Percentiles rank a stretch among this genome's conserved stretches.
phyloP scores from a whole-genome alignment of 768 basidiomycete species.

The Kwoniella newhampshirensis region DNA sequence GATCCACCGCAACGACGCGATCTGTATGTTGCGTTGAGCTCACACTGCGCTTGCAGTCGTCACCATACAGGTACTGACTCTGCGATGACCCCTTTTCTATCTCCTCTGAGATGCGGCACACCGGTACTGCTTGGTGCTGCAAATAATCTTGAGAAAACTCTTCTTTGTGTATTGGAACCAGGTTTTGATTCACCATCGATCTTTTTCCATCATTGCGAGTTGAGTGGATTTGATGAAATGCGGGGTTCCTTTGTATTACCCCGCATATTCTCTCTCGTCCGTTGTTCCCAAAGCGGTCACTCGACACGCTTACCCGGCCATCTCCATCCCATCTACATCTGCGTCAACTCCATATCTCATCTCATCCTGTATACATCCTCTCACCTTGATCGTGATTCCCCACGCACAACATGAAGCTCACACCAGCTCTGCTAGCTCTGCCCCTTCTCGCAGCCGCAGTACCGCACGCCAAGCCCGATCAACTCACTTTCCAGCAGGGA shows the following conservation, averaged over 20 bases:
- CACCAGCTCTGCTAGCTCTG: constrained; percentile 27
- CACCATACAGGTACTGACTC: no score
- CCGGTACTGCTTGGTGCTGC: no score
- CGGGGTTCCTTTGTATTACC: not conserved
- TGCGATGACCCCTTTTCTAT: no score
- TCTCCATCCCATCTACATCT: not conserved
- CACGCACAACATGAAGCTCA: constrained; percentile 31
- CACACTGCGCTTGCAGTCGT: no score
- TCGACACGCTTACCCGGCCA: constrained; percentile 3
- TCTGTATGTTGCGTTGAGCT: not conserved
- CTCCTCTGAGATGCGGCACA: no score
- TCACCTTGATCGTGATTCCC: not conserved
- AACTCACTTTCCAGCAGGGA: constrained; percentile 20
- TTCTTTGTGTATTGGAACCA: no score
- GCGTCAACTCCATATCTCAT: not conserved
- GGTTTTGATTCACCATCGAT: no score
- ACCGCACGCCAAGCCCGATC: constrained; percentile 22
- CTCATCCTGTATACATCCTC: constrained; percentile 6
- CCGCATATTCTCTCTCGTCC: no score
- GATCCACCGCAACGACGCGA: not conserved
- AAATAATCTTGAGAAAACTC: no score
- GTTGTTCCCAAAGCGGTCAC: constrained; percentile 14
- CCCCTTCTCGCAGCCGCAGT: constrained; percentile 37
- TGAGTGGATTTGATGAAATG: not conserved
- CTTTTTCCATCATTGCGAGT: not conserved